Evolutionary conservation across 2,329 filamentous ascomycete genomes (phyloP).

Genomic region (Truncatella angustata): DNA sequence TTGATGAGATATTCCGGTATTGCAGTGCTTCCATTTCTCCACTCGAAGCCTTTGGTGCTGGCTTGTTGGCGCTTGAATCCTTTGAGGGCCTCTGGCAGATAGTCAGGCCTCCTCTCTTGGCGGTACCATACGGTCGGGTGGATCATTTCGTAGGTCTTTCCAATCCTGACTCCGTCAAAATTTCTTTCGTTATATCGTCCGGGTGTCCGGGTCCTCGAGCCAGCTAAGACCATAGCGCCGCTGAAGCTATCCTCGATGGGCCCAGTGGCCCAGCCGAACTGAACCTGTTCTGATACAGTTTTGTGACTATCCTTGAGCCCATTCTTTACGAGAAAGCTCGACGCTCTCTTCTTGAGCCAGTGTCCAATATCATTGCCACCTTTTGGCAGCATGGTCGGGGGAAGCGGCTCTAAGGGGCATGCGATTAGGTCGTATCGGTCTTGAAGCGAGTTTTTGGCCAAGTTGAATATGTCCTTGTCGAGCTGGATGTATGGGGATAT

Average conservation of each 20-base stretch:
- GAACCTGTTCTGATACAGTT: slow-evolving; percentile 1
- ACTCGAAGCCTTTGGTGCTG: slow-evolving; percentile 7
- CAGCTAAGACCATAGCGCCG: slow-evolving; percentile 10
- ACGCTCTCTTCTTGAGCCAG: not conserved
- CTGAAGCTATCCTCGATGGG: slow-evolving; percentile 12
- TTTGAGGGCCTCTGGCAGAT: not conserved
- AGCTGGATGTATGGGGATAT: slow-evolving; percentile 13
- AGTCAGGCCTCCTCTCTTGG: not conserved
- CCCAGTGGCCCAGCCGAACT: slow-evolving; percentile 16
- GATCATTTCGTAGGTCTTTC: slow-evolving; percentile 11
- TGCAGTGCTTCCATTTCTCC: slow-evolving; percentile 1
- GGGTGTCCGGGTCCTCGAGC: slow-evolving; percentile 8
- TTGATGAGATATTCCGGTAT: slow-evolving; percentile 15
- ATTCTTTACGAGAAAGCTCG: not conserved
- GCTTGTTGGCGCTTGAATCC: slow-evolving; percentile 8
- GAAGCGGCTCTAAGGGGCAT: not conserved
- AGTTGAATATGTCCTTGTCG: not conserved
- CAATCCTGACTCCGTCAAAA: slow-evolving; percentile 2
- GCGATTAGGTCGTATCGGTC: slow-evolving; percentile 12
- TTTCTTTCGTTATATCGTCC: slow-evolving; percentile 9
- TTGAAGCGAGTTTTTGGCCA: slow-evolving; percentile 5
- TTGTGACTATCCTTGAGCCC: too few species aligned
- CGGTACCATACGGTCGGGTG: slow-evolving; percentile 14
- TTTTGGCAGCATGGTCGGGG: too few species aligned
- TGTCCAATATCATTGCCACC: not conserved